Conservation (phyloP, 768 basidiomycete genomes). For the Suillus bovinus region DNA sequence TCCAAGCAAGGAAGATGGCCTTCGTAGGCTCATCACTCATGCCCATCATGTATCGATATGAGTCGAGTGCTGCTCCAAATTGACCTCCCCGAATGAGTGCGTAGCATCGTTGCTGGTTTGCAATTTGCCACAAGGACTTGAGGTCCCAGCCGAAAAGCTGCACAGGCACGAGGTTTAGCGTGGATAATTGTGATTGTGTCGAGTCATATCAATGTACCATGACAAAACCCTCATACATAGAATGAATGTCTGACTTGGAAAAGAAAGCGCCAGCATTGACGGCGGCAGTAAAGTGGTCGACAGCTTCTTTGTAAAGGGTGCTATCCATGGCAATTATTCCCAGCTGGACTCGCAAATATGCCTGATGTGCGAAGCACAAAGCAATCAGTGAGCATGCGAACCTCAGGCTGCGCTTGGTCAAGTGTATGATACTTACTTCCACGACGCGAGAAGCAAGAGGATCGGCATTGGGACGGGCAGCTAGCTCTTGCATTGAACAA, state of each 20-base stretch:
- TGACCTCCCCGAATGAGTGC: not conserved
- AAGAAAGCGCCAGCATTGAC: not conserved
- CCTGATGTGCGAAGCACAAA: not conserved
- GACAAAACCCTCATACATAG: not conserved
- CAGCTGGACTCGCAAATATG: not conserved
- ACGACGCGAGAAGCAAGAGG: not conserved
- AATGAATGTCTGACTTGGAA: not conserved
- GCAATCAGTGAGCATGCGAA: not conserved
- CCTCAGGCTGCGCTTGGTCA: not conserved
- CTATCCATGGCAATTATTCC: not conserved
- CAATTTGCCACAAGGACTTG: not conserved
- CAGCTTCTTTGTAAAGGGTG: not conserved
- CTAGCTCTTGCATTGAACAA: not conserved
- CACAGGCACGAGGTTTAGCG: not conserved
- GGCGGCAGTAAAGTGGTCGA: not conserved
- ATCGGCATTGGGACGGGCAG: not conserved
- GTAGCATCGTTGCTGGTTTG: not conserved
- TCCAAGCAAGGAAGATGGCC: not conserved
- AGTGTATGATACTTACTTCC: not conserved
- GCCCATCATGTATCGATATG: not conserved
- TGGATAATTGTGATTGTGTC: not conserved
- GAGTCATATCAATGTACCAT: not conserved
- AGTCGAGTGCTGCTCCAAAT: not conserved
- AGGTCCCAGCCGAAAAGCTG: conserved; percentile 2
- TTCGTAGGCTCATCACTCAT: not conserved